Evolutionary conservation across 805 yeast genomes (phyloP).

Genomic region (Saccharomycopsis babjevae): DNA sequence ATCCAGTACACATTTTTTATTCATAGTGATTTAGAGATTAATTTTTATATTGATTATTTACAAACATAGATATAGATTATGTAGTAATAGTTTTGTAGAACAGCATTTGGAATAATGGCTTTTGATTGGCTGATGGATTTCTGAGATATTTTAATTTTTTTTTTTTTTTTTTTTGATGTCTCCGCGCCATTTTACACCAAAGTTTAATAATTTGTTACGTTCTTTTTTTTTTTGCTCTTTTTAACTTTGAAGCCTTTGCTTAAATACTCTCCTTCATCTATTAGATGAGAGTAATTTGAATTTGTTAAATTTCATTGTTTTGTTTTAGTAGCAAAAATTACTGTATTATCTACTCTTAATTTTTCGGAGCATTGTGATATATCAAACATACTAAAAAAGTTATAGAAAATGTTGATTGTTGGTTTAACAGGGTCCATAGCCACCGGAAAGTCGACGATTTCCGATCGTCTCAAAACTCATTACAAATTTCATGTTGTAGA

Average conservation of each 20-base stretch:
- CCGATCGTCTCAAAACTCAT: conserved; percentile 41
- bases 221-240: background rate
- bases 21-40: no score
- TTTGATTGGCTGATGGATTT: background rate
- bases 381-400: background rate
- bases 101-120: background rate
- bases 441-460: conserved; percentile 91
- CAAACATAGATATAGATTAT: no score
- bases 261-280: background rate
- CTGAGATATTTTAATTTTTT: background rate
- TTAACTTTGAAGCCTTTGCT: background rate
- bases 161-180: background rate
- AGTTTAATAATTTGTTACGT: background rate
- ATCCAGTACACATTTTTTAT: background rate
- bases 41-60: no score
- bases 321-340: no score
- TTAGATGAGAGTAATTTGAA: no score
- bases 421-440: conserved; percentile 99
- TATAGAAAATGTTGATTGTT: conserved; percentile 57
- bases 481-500: conserved; percentile 59
- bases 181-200: background rate
- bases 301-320: no score
- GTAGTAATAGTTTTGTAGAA: no score
- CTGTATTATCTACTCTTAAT: background rate
- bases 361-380: background rate